These are phyloP conservation scores for Apiospora phragmitis DNA, from an alignment of 2,329 filamentous ascomycete genomes.

Conservation along the genomic window DNA sequence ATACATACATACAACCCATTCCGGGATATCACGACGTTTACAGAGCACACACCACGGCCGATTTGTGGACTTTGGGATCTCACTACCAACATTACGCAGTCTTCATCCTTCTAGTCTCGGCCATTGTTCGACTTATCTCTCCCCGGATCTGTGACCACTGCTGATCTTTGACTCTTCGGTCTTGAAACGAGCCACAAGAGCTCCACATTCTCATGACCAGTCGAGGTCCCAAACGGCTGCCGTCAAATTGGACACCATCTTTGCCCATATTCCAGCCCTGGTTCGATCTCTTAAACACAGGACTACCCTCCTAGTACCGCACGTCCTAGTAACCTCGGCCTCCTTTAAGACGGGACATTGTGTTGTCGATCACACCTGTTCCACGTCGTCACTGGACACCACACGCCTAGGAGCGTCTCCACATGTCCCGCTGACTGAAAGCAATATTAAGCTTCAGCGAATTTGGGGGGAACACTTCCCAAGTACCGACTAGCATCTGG, in stretches of 20 bases:
- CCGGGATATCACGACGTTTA: background rate
- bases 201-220: constrained; percentile 36
- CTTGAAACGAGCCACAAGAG: constrained; percentile 37
- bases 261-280: constrained; percentile 29
- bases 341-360: constrained; percentile 50
- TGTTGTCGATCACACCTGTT: constrained; percentile 55
- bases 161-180: constrained; percentile 38
- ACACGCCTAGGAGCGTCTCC: constrained; percentile 35
- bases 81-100: constrained; percentile 10
- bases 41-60: constrained; percentile 6
- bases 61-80: constrained; percentile 8
- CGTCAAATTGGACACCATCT: constrained; percentile 37
- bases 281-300: constrained; percentile 29
- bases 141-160: constrained; percentile 29
- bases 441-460: constrained; percentile 46
- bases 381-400: constrained; percentile 49
- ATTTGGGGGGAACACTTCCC: constrained; percentile 33
- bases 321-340: constrained; percentile 42
- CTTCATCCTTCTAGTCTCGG: constrained; percentile 16
- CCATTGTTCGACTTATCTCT: constrained; percentile 9
- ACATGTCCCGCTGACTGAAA: constrained; percentile 44
- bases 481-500: constrained; percentile 41
- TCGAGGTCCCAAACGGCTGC: constrained; percentile 35
- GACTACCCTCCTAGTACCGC: constrained; percentile 35
- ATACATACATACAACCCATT: background rate